Evolutionary conservation across 169 alveolate species (phyloP), one percentile per base, ranked within the genome.

Genomic region (Plasmodium chabaudi): DNA sequence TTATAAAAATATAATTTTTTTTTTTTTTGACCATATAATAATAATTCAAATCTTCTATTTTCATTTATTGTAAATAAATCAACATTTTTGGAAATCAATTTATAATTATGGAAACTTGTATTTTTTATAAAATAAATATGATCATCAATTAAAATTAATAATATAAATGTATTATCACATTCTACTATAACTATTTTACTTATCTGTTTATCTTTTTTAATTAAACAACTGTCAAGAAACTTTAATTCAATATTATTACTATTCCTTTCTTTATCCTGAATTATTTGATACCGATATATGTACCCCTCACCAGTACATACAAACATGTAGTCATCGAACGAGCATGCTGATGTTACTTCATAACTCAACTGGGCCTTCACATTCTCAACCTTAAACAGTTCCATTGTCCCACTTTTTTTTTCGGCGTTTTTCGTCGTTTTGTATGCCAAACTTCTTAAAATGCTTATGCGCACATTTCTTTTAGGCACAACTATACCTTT

Each of bases 181-280:
- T 82, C 90, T 21, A 65, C 49, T 4, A 82, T 57, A 17, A 64
- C 39, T 6, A 82, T 67, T 34, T 82, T 82, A 17, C 27, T 71
- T 21, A 82, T 56, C 19, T 19, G 17, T 19, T 64, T 69, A 47
- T 82, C 68, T 23, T 53, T 49, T 25, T 67, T 82, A 21, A 82
- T 49, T 34, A 44, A 0, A 47, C 68, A 17, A 25, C 7, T 25
- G 9, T 44, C 90, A 21, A 23, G 56, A 57, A 17, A 13, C 17
- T 15, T 56, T 23, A 44, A 34, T 2, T 65, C 61, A 7, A 47
- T n/a, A 21, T 6, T 10, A 19, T 10, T 7, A 19, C 12, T 10
- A 19, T 10, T 7, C 2, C 13, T 15, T 13, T 44, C 34, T 6
- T 23, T 19, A 12, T 42, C 53, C 51, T 47, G 19, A 7, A 6